A percentile compares a stretch with the other conserved stretches of the same genome.
phyloP scores from a whole-genome alignment of 441 rosid species.

The Croton setiger region DNA sequence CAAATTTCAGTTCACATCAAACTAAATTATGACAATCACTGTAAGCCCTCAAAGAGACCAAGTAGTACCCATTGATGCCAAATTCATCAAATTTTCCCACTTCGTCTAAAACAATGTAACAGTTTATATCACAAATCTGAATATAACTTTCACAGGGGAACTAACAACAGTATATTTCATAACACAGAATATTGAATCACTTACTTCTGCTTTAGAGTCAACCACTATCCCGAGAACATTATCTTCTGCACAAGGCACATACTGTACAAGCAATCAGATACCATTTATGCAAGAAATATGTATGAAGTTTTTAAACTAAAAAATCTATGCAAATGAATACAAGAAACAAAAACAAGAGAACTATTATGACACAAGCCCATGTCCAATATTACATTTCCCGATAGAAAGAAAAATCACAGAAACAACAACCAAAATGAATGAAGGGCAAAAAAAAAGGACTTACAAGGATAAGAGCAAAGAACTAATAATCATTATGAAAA shows the following conservation, averaged over 20 bases:
- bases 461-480: neutral
- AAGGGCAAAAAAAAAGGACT: neutral
- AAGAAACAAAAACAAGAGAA: neutral
- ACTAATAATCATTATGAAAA: neutral
- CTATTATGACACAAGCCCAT: neutral
- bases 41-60: neutral
- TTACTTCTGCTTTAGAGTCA: slow-evolving; percentile 79
- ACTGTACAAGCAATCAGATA: slow-evolving; percentile 43
- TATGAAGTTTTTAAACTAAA: neutral
- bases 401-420: neutral
- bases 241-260: slow-evolving; percentile 67
- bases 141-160: neutral
- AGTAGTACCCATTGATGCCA: neutral
- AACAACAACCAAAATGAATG: neutral
- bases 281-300: slow-evolving; percentile 10
- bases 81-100: neutral
- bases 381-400: neutral
- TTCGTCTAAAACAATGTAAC: neutral
- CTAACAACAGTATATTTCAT: neutral
- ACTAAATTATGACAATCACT: neutral
- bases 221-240: slow-evolving; percentile 79
- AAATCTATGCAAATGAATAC: neutral
- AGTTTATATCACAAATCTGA: neutral
- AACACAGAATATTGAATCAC: slow-evolving; percentile 26
- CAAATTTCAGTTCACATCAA: neutral